Evolutionary conservation across 331 rosid species (phyloP), one percentile per base, ranked within the genome.

Genomic region (Rosa hybrid): DNA sequence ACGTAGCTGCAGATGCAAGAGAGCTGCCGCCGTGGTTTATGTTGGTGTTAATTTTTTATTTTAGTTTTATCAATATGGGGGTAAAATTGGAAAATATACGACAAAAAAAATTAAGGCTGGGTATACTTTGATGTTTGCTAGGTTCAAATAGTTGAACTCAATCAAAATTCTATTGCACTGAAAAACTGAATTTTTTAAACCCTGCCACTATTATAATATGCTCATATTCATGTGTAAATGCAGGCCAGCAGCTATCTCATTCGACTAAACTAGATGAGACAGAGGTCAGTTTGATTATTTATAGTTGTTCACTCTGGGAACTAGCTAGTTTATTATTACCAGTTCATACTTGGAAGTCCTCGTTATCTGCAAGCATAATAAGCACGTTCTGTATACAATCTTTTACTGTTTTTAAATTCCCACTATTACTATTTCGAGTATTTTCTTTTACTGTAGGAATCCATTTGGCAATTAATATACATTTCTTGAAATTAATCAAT

Each of bases 201-300:
- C 16, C 27, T 11, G 67, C 34, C 34, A 63, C 69, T 13, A 30
- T 30, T 63, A 63, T 27, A 46, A 67, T 34, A 65, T 67, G 48
- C 13, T 64, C 70, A 30, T 53, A 53, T 64, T 30, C 9, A 27
- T 64, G 30, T 27, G 39, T 10, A 38, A 42, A 42, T 20, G 51
- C 73, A 49, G 14, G 45, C 76, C 44, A 8, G 17, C 63, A 72
- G 63, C 76, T 50, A 42, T 42, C 45, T 72, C 63, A 54, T 21
- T 74, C 38, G 67, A 23, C 39, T 44, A 41, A 17, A 74, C 63
- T 6, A 57, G 45, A 38, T 13, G 78, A 7, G 70, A 14, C 42
- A 57, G 34, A 8, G 78, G 49, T 59, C 68, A 34, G 13, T 38
- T 21, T 16, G 17, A 21, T 25, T 21, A 42, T 25, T 44, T 42